A percentile compares a stretch with the other conserved stretches of the same genome.
Evolutionary conservation across 257 asterid species (phyloP).

Genomic region (Capsicum rhomboideum): DNA sequence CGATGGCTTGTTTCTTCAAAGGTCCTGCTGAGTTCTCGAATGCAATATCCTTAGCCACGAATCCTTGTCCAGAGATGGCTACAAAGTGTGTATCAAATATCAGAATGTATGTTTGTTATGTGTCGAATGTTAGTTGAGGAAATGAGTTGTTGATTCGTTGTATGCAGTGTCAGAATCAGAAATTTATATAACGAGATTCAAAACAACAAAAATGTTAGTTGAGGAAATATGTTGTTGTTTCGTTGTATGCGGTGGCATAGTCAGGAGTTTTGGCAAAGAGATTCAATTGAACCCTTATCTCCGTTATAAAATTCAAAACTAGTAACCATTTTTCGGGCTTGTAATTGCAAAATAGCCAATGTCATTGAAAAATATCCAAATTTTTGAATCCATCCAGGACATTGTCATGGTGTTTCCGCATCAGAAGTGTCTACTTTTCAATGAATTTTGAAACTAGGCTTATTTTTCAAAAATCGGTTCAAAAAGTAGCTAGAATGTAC

Average conservation of each 20-base stretch:
- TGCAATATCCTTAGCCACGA: conserved; percentile 7
- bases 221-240: too few species aligned
- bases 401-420: not conserved
- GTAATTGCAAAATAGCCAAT: not conserved
- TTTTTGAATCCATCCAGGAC: not conserved
- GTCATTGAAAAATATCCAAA: not conserved
- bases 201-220: too few species aligned
- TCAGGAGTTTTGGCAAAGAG: not conserved
- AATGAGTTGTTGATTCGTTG: not conserved
- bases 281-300: not conserved
- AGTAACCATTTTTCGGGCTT: not conserved
- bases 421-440: not conserved
- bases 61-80: conserved; percentile 9
- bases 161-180: not conserved
- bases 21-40: conserved; percentile 28
- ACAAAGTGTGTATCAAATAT: not conserved
- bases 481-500: too few species aligned
- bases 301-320: not conserved
- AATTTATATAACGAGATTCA: not conserved
- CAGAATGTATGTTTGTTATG: not conserved
- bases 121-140: too few species aligned
- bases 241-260: too few species aligned
- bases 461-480: too few species aligned
- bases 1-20: conserved; percentile 14
- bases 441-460: not conserved